phyloP scores from a whole-genome alignment of 495 filamentous ascomycete genomes.

The Cercophora samala region DNA sequence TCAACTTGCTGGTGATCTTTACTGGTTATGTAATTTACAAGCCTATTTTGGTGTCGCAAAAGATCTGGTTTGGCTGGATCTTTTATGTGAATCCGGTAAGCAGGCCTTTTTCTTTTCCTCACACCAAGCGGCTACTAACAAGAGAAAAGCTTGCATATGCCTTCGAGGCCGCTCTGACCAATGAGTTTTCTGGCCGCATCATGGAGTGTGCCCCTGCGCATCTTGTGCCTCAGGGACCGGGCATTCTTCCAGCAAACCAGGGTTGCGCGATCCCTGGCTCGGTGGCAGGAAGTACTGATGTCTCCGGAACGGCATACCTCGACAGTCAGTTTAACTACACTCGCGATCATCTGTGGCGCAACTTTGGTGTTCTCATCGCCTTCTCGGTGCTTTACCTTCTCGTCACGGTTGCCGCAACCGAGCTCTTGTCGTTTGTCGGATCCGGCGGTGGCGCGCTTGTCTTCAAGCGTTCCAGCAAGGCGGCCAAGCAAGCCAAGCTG shows the following conservation, averaged over 20 bases:
- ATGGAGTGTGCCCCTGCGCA: slow-evolving; percentile 46
- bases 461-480: slow-evolving; percentile 33
- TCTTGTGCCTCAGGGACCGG: slow-evolving; percentile 60
- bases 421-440: slow-evolving; percentile 50
- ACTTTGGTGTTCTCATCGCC: slow-evolving; percentile 72
- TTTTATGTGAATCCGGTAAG: slow-evolving; percentile 68
- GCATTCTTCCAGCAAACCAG: slow-evolving; percentile 49
- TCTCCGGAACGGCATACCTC: slow-evolving; percentile 62
- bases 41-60: slow-evolving; percentile 53
- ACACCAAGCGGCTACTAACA: background rate
- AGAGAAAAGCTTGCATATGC: slow-evolving; percentile 53
- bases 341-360: slow-evolving; percentile 69
- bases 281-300: slow-evolving; percentile 44
- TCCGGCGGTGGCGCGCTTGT: slow-evolving; percentile 31
- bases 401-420: slow-evolving; percentile 60
- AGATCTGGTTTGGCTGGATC: slow-evolving; percentile 76
- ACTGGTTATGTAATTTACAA: slow-evolving; percentile 72
- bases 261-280: slow-evolving; percentile 60
- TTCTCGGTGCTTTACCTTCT: slow-evolving; percentile 67
- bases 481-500: slow-evolving; percentile 31
- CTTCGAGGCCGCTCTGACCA: slow-evolving; percentile 65
- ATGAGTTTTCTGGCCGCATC: slow-evolving; percentile 62
- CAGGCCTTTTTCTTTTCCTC: background rate
- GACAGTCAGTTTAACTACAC: slow-evolving; percentile 55
- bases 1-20: slow-evolving; percentile 72